Percentiles rank a stretch among this genome's conserved stretches.
These are phyloP conservation scores for Penicillium pancosmium DNA, from an alignment of 495 filamentous ascomycete genomes.

Conservation along the genomic window DNA sequence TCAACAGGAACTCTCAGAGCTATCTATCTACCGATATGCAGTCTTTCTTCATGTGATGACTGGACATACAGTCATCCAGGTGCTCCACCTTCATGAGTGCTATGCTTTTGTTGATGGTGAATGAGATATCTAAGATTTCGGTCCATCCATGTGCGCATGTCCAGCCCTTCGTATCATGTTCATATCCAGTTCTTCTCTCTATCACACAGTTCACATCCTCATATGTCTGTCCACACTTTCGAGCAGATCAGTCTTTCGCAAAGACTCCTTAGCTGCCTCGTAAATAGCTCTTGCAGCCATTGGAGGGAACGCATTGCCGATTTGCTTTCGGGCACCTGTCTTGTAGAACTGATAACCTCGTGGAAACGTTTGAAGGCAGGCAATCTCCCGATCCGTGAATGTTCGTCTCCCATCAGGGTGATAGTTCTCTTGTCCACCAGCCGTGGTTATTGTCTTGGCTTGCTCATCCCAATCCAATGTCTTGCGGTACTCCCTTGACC, in stretches of 20 bases:
- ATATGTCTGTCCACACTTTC: not conserved
- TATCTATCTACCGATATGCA: too few species aligned
- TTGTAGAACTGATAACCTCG: conserved; percentile 59
- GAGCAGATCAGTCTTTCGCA: not conserved
- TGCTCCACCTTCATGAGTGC: too few species aligned
- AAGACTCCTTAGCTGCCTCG: not conserved
- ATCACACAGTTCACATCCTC: not conserved
- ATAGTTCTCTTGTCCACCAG: conserved; percentile 64
- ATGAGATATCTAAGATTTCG: too few species aligned
- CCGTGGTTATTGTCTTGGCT: conserved; percentile 67
- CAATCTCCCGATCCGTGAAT: conserved; percentile 74
- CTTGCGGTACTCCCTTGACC: conserved; percentile 4
- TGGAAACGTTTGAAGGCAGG: conserved; percentile 77
- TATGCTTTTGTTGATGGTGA: too few species aligned
- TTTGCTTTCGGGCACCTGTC: conserved; percentile 61
- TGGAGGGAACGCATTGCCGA: conserved; percentile 88
- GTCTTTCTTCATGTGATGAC: too few species aligned
- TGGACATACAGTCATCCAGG: too few species aligned
- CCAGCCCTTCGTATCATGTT: too few species aligned
- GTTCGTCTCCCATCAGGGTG: conserved; percentile 70
- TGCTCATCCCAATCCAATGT: conserved; percentile 53
- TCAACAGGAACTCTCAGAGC: too few species aligned
- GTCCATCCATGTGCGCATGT: too few species aligned
- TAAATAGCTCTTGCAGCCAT: not conserved
- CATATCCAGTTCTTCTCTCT: too few species aligned